A percentile compares a stretch with the other conserved stretches of the same genome.
Conservation (phyloP, 2,329 filamentous ascomycete genomes). For the Monascus ruber region DNA sequence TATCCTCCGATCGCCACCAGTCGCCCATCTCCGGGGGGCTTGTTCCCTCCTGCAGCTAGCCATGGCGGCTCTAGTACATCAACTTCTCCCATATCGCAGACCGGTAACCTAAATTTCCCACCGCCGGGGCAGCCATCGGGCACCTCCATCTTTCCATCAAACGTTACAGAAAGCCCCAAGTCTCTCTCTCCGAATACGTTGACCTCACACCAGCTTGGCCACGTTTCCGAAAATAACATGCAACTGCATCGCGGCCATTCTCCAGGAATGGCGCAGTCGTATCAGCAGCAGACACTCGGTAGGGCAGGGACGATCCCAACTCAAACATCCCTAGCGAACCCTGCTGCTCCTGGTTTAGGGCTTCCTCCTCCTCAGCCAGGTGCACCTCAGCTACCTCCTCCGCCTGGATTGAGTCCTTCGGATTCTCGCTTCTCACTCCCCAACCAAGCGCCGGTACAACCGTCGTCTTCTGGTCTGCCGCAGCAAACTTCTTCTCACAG, state of each 20-base stretch:
- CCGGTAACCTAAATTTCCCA: slow-evolving; percentile 28
- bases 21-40: slow-evolving; percentile 41
- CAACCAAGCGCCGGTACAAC: slow-evolving; percentile 22
- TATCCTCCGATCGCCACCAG: slow-evolving; percentile 58
- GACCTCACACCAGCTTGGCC: slow-evolving; percentile 26
- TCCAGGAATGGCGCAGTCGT: slow-evolving; percentile 31
- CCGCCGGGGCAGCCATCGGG: slow-evolving; percentile 29
- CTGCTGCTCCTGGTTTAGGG: slow-evolving; percentile 16
- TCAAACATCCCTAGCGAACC: slow-evolving; percentile 12
- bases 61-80: slow-evolving; percentile 46
- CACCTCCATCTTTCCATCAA: slow-evolving; percentile 54
- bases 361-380: slow-evolving; percentile 28
- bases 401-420: slow-evolving; percentile 30
- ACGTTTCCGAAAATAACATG: slow-evolving; percentile 21
- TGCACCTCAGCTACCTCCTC: slow-evolving; percentile 33
- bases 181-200: slow-evolving; percentile 48
- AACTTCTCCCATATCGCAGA: slow-evolving; percentile 41
- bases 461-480: slow-evolving; percentile 19
- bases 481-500: slow-evolving; percentile 26
- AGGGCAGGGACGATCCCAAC: slow-evolving; percentile 11
- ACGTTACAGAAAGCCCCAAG: slow-evolving; percentile 79
- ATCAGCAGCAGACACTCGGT: slow-evolving; percentile 25
- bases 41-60: slow-evolving; percentile 53
- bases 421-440: slow-evolving; percentile 34
- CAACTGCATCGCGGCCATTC: slow-evolving; percentile 33